Evolutionary conservation across 2,329 filamentous ascomycete species (phyloP), one percentile per base, ranked within the genome.

Genomic region (Mycocentrospora acerina): DNA sequence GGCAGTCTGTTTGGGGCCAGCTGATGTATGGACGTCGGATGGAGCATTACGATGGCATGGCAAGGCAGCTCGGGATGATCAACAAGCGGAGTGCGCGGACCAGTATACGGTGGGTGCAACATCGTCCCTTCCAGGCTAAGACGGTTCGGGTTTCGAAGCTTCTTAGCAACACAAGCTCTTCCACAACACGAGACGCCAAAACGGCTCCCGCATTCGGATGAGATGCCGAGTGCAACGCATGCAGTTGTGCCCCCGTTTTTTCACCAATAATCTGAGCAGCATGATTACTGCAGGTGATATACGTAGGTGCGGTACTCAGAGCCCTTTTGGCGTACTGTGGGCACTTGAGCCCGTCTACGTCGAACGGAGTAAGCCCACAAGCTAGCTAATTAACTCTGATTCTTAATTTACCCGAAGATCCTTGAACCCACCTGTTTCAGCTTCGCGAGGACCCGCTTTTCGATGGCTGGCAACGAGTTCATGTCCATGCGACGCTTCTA

Each of bases 401-500:
- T 35, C 38, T 37, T 15, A 35, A 30, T 30, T 35, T 17, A 40
- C 36, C 32, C 35, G 41, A 33, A 42, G 26, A 46, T 36, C 47
- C 48, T 47, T 53, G 46, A 37, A 22, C 34, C 35, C 17, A 24
- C 34, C 40, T 34, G 53, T 60, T 60, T 59, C 54, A 57, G 43
- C 48, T 40, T 40, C 46, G 36, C 42, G 29, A 38, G 37, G 32
- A 35, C 38, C 30, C 34, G 40, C 37, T 33, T 42, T 29, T 45
- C 43, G 31, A 32, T 44, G 32, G 30, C 35, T 37, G 28, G 37
- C 34, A 40, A 33, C 41, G 46, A 52, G 45, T 33, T 42, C 47
- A 36, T 31, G 26, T 54, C 61, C 41, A 62, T 62, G 61, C 60
- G 46, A 37, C 47, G 53, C 40, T 36, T 38, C 47, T 43, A 39